phyloP scores from a whole-genome alignment of 2,329 filamentous ascomycete species.

The Talaromyces islandicus region DNA sequence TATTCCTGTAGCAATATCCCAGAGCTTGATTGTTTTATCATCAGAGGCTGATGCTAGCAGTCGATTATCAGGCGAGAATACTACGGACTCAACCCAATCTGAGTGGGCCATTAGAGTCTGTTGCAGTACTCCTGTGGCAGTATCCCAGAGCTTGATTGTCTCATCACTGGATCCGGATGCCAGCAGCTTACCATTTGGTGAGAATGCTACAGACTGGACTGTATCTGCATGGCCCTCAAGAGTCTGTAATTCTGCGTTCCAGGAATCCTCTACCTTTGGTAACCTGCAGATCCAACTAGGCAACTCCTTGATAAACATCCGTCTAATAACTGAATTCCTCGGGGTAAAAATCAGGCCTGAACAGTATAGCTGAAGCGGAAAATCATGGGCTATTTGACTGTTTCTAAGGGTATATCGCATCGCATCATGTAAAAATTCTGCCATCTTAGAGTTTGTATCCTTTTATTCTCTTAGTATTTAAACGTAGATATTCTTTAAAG shows the following conservation, averaged over 20 bases:
- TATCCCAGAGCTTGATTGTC: neutral
- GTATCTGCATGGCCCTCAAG: slow-evolving; percentile 15
- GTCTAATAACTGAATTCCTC: slow-evolving; percentile 14
- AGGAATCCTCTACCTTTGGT: slow-evolving; percentile 8
- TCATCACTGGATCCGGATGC: slow-evolving; percentile 8
- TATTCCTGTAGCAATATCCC: neutral
- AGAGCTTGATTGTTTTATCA: neutral
- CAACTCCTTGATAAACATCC: slow-evolving; percentile 15
- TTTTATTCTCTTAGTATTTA: neutral
- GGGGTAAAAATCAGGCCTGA: slow-evolving; percentile 28
- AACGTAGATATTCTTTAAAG: neutral
- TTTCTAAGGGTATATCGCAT: slow-evolving; percentile 23
- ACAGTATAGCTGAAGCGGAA: slow-evolving; percentile 30
- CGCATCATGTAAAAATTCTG: slow-evolving; percentile 23
- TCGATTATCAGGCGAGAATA: neutral
- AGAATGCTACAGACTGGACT: slow-evolving; percentile 16
- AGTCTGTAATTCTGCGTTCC: slow-evolving; percentile 18
- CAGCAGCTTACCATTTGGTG: slow-evolving; percentile 14
- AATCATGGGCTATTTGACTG: slow-evolving; percentile 20
- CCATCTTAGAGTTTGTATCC: slow-evolving; percentile 10
- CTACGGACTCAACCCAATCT: neutral
- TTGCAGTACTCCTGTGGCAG: neutral
- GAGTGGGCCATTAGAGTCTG: neutral
- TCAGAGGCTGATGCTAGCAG: neutral
- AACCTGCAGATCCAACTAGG: slow-evolving; percentile 14